phyloP scores from a whole-genome alignment of 805 yeast genomes.

The Metschnikowia cubensis region DNA sequence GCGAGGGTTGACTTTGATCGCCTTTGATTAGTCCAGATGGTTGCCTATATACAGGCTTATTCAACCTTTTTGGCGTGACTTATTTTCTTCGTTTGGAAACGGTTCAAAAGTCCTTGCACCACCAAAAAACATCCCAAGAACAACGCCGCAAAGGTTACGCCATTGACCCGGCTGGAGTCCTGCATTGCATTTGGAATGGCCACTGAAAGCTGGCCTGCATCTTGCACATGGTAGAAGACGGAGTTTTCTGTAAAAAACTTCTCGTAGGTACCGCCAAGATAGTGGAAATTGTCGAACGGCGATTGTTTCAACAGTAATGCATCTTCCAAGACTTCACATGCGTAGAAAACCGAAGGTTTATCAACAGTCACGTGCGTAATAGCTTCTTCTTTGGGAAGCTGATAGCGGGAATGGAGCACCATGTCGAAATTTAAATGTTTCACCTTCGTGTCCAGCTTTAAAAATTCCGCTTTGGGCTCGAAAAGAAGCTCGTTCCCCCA shows the following conservation, averaged over 20 bases:
- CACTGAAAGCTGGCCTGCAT: conserved; percentile 7
- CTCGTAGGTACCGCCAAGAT: conserved; percentile 34
- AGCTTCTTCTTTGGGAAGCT: conserved; percentile 22
- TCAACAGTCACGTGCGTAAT: conserved; percentile 16
- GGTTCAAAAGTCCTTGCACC: background rate
- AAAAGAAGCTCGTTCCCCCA: conserved; percentile 42
- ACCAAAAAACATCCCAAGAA: conserved; percentile 11
- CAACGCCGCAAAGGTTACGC: conserved; percentile 11
- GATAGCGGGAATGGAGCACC: conserved; percentile 40
- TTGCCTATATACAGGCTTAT: background rate
- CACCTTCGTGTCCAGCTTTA: background rate
- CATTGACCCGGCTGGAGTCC: conserved; percentile 1
- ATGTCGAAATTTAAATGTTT: conserved; percentile 8
- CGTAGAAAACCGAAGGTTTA: conserved; percentile 32
- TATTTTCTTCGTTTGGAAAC: background rate
- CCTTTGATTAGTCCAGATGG: too few relatives aligned
- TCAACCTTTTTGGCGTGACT: background rate
- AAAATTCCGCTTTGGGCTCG: conserved; percentile 19
- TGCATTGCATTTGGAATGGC: conserved; percentile 14
- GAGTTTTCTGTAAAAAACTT: conserved; percentile 38
- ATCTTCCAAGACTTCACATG: conserved; percentile 31
- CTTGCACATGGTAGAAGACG: conserved; percentile 31
- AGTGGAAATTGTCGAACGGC: conserved; percentile 32
- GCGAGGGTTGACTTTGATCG: too few relatives aligned
- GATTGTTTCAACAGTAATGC: conserved; percentile 27